Base-by-base conservation (phyloP, 129 eudicot genomes). In the Artemisia annua region DNA sequence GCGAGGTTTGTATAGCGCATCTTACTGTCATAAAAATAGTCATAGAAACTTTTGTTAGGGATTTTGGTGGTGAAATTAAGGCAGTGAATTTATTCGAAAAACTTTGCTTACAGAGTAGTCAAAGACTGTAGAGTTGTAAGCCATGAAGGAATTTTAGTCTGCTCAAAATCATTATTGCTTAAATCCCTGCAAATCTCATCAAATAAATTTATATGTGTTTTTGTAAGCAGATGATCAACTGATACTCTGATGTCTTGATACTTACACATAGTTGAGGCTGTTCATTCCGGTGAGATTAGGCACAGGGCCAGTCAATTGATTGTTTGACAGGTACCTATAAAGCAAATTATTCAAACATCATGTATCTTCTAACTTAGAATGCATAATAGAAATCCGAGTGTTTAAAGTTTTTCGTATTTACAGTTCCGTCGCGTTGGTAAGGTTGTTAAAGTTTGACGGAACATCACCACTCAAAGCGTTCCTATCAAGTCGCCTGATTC, bases 171-270 rank as follows among this genome's bases (percentile, higher is more conserved):
- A 53, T 85, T 85, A 63, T 85, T 85, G 80, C 89, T 85, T 79
- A 85, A 60, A 63, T 85, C 89, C 75, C 86, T 85, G 81, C 50
- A 78, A 49, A n/a, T n/a, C n/a, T n/a, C n/a, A n/a, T n/a, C n/a
- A n/a, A n/a, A n/a, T n/a, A n/a, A n/a, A n/a, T n/a, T n/a, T n/a
- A n/a, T n/a, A n/a, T n/a, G n/a, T n/a, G n/a, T n/a, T n/a, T n/a
- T n/a, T n/a, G n/a, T n/a, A n/a, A n/a, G n/a, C n/a, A n/a, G n/a
- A n/a, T n/a, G n/a, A n/a, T n/a, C n/a, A n/a, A n/a, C n/a, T n/a
- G n/a, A n/a, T n/a, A 77, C 35, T 4, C 14, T 18, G 7, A 52
- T 3, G 16, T 2, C 11, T 26, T 56, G 67, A 32, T 70, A 62
- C 87, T 82, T 76, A 85, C 89, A 85, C 0, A 71, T 79, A 82